Evolutionary conservation across 2,329 filamentous ascomycete species (phyloP), one percentile per base, ranked within the genome.

Genomic region (Plenodomus tracheiphilus): DNA sequence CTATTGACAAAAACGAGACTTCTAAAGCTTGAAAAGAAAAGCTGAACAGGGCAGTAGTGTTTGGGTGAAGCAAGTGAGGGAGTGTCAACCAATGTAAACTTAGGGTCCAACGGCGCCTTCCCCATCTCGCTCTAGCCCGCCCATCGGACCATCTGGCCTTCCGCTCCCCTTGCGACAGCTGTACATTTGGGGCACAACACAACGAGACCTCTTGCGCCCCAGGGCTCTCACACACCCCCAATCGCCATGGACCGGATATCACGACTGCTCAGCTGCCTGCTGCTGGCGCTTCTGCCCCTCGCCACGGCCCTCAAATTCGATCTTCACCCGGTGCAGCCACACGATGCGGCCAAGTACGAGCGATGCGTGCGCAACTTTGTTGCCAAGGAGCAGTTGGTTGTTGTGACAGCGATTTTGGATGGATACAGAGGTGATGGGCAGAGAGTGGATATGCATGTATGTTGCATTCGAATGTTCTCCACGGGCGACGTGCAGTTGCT

Each of bases 361-460:
- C 84, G 93, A 78, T 99, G 94, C 79, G 89, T 99, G 74, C 85
- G 93, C 73, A 99, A 99, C 79, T 99, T 97, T 74, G 92, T 97
- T 59, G 83, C 85, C 53, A 88, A 85, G 75, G 91, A 97, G 70
- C 96, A 94, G 58, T 79, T 99, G 59, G 94, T 99, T 36, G 93
- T 97, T 28, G 93, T 99, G 44, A 97, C 93, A 48, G 89, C 92
- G 46, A 96, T 85, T 51, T 82, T 96, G 47, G 85, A 87, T 71
- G 94, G 94, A n/a, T 78, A 78, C 60, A 89, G 87, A 76, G 93
- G 91, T 49, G 94, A 99, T 79, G 94, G 94, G 44, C 92, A 96
- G 85, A 78, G 84, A 64, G 85, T 97, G 58, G 96, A 97, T 74
- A 94, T 99, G 82, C 87, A 96, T 76, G 93, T 97, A 79, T 57